Base-by-base conservation (phyloP, 306 rosid genomes). In the Purshia tridentata region DNA sequence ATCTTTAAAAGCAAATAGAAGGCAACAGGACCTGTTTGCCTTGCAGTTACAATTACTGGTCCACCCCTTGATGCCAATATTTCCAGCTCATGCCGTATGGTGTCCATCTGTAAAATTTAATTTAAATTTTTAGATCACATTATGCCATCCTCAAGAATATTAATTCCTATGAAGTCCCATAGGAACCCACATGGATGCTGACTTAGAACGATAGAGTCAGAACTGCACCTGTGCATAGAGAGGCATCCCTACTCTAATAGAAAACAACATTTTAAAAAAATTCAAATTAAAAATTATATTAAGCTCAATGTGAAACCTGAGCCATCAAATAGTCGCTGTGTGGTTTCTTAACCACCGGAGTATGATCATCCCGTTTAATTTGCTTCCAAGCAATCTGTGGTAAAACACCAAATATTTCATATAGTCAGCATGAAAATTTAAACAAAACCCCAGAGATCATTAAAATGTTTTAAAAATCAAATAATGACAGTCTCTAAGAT, bases 51-150 rank as follows among this genome's bases (percentile, higher is more conserved):
- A 79, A 95, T 90, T 42, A 88, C 78, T 1, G 91, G 70, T 72
- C 86, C 72, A 72, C 78, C 35, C 35, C 35, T 87, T 73, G 88
- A 79, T 52, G 86, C 80, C 67, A 90, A 75, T 54, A 77, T 53
- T 65, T 86, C 84, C 67, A 95, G 77, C 81, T 90, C 92, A 73
- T 87, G 75, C 70, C 88, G 88, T 61, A 95, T 84, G 84, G 70
- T 88, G 85, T 84, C 71, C 78, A 95, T 96, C 99, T 95, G 92
- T 42, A 81, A 63, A 69, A 16, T 55, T 37, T 68, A 50, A 60
- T 11, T 16, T 68, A 50, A 60, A 7, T 16, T 44, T 2, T 16
- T 40, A 61, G n/a, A 15, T 67, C 67, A 64, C 46, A 54, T 6
- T 51, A 45, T 14, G 5, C 49, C 49, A 58, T 40, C 52, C 11